Conservation (phyloP, 495 filamentous ascomycete genomes). For the Aspergillus cavernicola region DNA sequence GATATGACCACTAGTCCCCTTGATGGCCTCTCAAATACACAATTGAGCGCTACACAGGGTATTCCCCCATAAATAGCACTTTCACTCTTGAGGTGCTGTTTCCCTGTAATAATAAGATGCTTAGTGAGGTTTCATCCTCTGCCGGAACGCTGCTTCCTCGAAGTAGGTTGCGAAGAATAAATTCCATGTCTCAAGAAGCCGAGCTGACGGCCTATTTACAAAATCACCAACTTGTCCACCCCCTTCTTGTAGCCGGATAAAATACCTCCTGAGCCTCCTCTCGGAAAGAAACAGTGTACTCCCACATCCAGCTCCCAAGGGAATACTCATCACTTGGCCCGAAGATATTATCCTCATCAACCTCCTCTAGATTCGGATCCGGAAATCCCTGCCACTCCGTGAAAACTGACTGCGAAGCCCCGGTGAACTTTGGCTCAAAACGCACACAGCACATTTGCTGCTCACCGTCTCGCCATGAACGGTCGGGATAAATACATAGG, state of each 20-base stretch:
- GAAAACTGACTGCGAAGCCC: neutral
- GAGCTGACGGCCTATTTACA: no score
- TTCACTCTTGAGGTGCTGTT: no score
- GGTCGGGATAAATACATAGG: neutral
- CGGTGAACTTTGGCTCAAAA: neutral
- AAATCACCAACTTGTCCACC: slow-evolving; percentile 8
- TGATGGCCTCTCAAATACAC: no score
- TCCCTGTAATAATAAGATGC: no score
- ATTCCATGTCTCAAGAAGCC: no score
- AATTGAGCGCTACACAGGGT: no score
- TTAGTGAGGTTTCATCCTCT: no score
- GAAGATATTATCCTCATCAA: neutral
- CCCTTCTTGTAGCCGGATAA: neutral
- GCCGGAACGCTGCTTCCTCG: no score
- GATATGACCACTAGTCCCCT: no score
- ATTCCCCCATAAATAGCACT: no score
- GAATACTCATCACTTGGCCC: neutral
- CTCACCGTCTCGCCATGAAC: neutral
- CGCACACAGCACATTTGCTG: neutral
- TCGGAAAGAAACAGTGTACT: neutral
- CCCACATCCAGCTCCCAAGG: neutral
- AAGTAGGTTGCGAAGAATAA: no score
- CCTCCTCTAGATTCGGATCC: neutral
- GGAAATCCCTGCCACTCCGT: neutral
- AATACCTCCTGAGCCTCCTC: neutral